These are phyloP conservation scores for Sordaria brevicollis DNA, from an alignment of 495 filamentous ascomycete species.

Conservation along the genomic window DNA sequence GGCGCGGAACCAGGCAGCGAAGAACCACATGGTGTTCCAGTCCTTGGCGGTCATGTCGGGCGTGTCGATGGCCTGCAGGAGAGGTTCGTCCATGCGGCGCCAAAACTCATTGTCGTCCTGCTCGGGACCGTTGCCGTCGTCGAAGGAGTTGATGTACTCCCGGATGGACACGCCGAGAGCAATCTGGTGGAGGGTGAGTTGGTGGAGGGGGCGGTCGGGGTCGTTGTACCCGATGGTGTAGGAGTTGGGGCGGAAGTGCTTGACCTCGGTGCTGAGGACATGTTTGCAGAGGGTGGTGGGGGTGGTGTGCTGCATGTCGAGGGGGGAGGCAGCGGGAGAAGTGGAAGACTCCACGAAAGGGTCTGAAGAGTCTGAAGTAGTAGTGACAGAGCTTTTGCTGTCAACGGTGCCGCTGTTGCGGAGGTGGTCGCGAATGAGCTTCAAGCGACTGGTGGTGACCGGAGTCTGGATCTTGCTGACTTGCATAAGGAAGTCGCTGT, in stretches of 20 bases:
- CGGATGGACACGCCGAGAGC: neutral
- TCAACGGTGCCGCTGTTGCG: neutral
- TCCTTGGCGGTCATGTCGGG: neutral
- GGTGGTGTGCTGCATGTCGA: no score
- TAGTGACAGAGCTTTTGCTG: neutral
- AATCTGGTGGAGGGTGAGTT: neutral
- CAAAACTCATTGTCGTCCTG: neutral
- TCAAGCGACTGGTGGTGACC: neutral
- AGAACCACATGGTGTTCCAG: neutral
- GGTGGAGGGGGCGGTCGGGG: no score
- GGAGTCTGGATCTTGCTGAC: neutral
- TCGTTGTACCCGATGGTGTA: neutral
- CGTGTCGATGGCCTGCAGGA: neutral
- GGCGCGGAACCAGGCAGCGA: neutral
- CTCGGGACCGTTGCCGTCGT: neutral
- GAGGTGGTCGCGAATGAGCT: neutral
- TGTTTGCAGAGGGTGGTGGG: neutral
- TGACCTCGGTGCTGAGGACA: neutral
- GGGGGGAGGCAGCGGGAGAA: no score
- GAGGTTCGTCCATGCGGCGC: neutral
- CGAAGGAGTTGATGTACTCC: neutral
- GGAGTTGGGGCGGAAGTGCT: neutral
- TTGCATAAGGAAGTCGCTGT: neutral
- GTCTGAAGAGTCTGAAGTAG: neutral
- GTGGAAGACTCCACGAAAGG: no score